Percentiles rank a stretch among this genome's conserved stretches.
phyloP scores from a whole-genome alignment of 2,329 filamentous ascomycete genomes.

The Sclerotiophoma versabilis region DNA sequence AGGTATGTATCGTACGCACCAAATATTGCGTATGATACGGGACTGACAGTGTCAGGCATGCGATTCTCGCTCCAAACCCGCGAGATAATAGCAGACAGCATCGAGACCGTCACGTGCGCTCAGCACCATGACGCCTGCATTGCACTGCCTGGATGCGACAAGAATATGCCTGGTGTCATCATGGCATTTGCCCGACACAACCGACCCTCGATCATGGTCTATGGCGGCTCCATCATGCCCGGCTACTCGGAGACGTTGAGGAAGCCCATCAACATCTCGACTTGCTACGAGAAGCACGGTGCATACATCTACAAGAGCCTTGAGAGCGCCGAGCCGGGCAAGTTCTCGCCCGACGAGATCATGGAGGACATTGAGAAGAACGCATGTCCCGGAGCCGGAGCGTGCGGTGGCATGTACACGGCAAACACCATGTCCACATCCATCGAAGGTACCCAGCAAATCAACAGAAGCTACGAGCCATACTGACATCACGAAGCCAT shows the following conservation, averaged over 20 bases:
- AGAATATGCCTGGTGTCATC: conserved; percentile 94
- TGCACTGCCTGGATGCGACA: conserved; percentile 91
- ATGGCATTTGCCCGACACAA: conserved; percentile 94
- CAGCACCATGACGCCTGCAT: conserved; percentile 95
- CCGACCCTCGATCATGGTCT: conserved; percentile 92
- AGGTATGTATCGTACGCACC: conserved; percentile 57
- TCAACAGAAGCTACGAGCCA: neutral
- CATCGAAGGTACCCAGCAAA: conserved; percentile 64
- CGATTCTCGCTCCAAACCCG: conserved; percentile 88
- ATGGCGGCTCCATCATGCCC: conserved; percentile 88
- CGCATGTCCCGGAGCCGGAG: conserved; percentile 79
- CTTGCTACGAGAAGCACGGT: conserved; percentile 86
- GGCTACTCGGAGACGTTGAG: conserved; percentile 81
- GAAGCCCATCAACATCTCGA: conserved; percentile 84
- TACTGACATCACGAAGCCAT: conserved; percentile 63
- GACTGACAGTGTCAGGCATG: conserved; percentile 69
- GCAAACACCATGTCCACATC: conserved; percentile 93
- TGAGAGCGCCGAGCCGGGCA: conserved; percentile 70
- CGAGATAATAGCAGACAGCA: conserved; percentile 92
- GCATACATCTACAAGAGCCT: conserved; percentile 81
- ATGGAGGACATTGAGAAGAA: conserved; percentile 82
- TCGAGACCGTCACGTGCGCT: conserved; percentile 90
- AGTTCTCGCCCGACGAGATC: conserved; percentile 76
- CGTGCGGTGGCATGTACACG: conserved; percentile 92
- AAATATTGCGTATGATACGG: neutral